Conservation (phyloP, 2,329 filamentous ascomycete species). For the Akanthomyces dipterigenus region DNA sequence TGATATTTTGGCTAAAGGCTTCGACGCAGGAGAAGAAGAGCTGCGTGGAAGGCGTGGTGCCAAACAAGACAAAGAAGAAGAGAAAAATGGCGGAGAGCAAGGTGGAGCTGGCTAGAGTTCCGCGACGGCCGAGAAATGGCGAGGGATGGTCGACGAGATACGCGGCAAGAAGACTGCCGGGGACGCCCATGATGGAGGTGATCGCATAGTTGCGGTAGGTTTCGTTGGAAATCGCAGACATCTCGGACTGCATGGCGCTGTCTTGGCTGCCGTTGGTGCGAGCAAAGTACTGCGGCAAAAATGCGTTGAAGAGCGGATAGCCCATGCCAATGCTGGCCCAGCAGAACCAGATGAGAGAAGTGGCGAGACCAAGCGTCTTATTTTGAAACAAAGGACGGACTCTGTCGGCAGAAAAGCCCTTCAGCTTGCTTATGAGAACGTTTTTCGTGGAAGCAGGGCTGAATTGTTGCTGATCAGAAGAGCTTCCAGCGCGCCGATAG, state of each 20-base stretch:
- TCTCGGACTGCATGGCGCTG: slow-evolving; percentile 23
- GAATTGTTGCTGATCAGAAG: slow-evolving; percentile 9
- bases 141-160: slow-evolving; percentile 62
- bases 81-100: slow-evolving; percentile 62
- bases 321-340: slow-evolving; percentile 82
- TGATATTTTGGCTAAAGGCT: slow-evolving; percentile 68
- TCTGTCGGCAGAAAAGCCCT: slow-evolving; percentile 59
- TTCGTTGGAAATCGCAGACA: slow-evolving; percentile 33
- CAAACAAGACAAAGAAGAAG: slow-evolving; percentile 58
- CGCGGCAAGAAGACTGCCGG: slow-evolving; percentile 67
- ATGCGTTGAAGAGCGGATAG: slow-evolving; percentile 83
- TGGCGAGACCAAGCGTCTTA: slow-evolving; percentile 45
- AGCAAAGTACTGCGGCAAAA: slow-evolving; percentile 79
- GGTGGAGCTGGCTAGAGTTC: slow-evolving; percentile 63
- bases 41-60: slow-evolving; percentile 49
- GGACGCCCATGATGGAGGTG: slow-evolving; percentile 68
- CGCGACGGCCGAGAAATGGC: slow-evolving; percentile 59
- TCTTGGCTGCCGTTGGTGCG: slow-evolving; percentile 38
- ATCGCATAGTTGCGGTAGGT: slow-evolving; percentile 80
- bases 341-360: slow-evolving; percentile 63
- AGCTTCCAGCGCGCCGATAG: slow-evolving; percentile 21
- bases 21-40: slow-evolving; percentile 61
- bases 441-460: slow-evolving; percentile 21
- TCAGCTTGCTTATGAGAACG: slow-evolving; percentile 52
- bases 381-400: slow-evolving; percentile 59